Percentiles rank a stretch among this genome's conserved stretches.
These are phyloP conservation scores for Pharnaceum exiguum DNA, from an alignment of 148 eudicot genomes.

Conservation along the genomic window DNA sequence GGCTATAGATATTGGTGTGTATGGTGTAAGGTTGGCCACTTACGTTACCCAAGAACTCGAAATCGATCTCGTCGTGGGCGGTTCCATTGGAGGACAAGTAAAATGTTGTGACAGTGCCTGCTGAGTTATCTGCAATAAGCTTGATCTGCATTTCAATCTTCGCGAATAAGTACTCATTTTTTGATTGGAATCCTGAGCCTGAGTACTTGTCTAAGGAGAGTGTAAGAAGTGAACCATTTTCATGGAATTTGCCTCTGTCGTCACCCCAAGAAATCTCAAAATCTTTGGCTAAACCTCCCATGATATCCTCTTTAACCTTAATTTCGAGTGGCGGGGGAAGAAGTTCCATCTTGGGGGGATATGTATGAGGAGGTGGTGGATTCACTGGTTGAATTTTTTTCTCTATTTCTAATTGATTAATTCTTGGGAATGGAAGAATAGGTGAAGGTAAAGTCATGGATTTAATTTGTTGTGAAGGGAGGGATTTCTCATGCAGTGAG, in stretches of 20 bases:
- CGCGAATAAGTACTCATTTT: constrained; percentile 26
- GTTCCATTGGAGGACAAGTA: constrained; percentile 29
- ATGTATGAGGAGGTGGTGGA: constrained; percentile 2
- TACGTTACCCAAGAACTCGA: constrained; percentile 41
- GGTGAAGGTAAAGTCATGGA: neutral
- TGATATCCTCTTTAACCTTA: neutral
- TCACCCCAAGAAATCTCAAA: constrained; percentile 40
- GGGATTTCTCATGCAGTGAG: constrained; percentile 25
- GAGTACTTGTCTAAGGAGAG: constrained; percentile 34
- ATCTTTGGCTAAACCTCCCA: constrained; percentile 25
- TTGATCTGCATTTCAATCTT: constrained; percentile 36
- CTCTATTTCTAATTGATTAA: no score
- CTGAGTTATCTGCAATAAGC: constrained; percentile 35
- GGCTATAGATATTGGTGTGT: constrained; percentile 35
- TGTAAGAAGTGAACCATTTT: constrained; percentile 28
- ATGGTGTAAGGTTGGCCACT: constrained; percentile 39
- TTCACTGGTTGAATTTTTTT: neutral
- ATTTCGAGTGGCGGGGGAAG: neutral
- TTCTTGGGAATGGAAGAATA: constrained; percentile 4
- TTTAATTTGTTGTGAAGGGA: constrained; percentile 16
- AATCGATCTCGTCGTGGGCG: constrained; percentile 40
- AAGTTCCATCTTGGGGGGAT: neutral
- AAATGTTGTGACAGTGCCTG: constrained; percentile 41
- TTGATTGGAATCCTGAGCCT: constrained; percentile 40
- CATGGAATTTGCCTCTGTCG: constrained; percentile 25